These are phyloP conservation scores for Larix sibirica DNA, from an alignment of 83 land plant genomes.

Conservation along the genomic window DNA sequence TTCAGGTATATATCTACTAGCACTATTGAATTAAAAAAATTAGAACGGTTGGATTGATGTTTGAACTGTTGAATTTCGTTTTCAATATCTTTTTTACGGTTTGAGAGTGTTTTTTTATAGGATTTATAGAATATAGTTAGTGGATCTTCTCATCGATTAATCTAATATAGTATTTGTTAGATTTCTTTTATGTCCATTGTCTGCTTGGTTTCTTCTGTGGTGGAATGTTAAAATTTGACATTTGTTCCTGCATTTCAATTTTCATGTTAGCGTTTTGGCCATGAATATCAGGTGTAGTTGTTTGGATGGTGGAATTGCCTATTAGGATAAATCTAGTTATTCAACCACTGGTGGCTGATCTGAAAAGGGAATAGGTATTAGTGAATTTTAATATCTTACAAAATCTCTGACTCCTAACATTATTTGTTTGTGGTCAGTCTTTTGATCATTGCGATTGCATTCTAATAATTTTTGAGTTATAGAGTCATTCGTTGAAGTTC, in stretches of 20 bases:
- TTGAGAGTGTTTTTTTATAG: background rate
- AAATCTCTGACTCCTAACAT: background rate
- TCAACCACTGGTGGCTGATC: slow-evolving; percentile 93
- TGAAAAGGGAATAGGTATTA: slow-evolving; percentile 92
- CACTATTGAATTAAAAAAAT: too few relatives aligned
- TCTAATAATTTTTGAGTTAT: too few relatives aligned
- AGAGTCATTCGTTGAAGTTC: too few relatives aligned
- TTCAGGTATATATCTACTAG: slow-evolving; percentile 62
- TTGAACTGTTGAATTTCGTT: too few relatives aligned
- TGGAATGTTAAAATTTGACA: background rate
- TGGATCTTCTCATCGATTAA: background rate
- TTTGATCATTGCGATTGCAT: background rate
- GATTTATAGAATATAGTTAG: too few relatives aligned
- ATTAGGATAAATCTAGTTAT: slow-evolving; percentile 88
- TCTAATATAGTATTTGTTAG: background rate
- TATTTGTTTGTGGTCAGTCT: background rate
- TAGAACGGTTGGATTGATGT: too few relatives aligned
- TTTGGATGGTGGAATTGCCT: slow-evolving; percentile 95
- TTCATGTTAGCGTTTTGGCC: slow-evolving; percentile 87
- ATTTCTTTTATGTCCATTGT: background rate
- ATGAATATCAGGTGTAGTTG: slow-evolving; percentile 91
- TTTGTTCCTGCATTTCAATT: slow-evolving; percentile 65
- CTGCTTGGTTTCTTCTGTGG: background rate
- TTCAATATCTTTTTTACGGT: too few relatives aligned
- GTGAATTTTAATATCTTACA: background rate